Conservation (phyloP, 2,329 filamentous ascomycete genomes). For the Zalaria sp. region DNA sequence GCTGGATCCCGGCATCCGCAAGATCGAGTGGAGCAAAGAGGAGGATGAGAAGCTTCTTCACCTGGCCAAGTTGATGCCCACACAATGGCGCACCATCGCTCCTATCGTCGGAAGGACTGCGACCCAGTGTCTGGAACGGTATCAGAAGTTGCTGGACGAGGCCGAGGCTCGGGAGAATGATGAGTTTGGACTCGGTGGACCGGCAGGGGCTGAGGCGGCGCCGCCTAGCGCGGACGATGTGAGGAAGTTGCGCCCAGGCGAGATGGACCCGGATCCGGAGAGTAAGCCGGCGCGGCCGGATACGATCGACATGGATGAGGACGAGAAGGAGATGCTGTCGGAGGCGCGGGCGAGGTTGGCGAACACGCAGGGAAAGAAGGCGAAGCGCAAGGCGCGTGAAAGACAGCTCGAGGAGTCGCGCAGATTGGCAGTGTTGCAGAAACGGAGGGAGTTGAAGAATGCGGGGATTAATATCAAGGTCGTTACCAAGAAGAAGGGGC, state of each 20-base stretch:
- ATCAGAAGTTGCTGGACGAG: slow-evolving; percentile 91
- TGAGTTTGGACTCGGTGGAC: slow-evolving; percentile 69
- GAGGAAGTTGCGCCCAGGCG: slow-evolving; percentile 65
- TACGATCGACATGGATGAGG: slow-evolving; percentile 95
- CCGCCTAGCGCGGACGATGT: slow-evolving; percentile 91
- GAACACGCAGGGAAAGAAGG: slow-evolving; percentile 98
- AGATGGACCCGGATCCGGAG: slow-evolving; percentile 94
- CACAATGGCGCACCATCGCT: slow-evolving; percentile 97
- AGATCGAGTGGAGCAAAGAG: slow-evolving; percentile 98
- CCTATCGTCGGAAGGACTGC: slow-evolving; percentile 92
- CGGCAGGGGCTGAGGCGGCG: slow-evolving; percentile 70
- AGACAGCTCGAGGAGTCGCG: slow-evolving; percentile 90
- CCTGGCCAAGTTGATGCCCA: slow-evolving; percentile 95
- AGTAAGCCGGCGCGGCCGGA: slow-evolving; percentile 91
- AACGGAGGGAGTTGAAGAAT: slow-evolving; percentile 90
- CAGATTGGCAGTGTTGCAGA: slow-evolving; percentile 78
- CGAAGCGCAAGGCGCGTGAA: slow-evolving; percentile 92
- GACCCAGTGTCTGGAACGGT: slow-evolving; percentile 92
- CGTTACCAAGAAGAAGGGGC: slow-evolving; percentile 75
- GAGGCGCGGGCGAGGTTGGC: slow-evolving; percentile 91
- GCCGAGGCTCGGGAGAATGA: slow-evolving; percentile 78
- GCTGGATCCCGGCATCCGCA: slow-evolving; percentile 94
- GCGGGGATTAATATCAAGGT: slow-evolving; percentile 98
- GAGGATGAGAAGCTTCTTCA: slow-evolving; percentile 96
- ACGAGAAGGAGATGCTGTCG: slow-evolving; percentile 98